Conservation (phyloP, 805 yeast species). For the Cyberlindnera petersonii region DNA sequence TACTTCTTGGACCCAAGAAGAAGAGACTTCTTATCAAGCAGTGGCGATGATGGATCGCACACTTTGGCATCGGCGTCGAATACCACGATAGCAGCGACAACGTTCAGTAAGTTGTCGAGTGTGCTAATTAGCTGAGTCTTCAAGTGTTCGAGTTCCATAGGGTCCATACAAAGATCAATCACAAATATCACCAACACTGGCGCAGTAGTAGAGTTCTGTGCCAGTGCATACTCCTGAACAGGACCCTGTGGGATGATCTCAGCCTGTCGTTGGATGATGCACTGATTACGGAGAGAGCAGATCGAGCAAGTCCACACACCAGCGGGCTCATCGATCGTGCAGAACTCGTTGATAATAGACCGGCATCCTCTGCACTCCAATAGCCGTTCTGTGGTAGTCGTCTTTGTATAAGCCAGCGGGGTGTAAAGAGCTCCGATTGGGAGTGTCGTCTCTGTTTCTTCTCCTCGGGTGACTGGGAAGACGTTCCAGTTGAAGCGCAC, state of each 20-base stretch:
- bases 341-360: constrained; percentile 79
- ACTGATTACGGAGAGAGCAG: constrained; percentile 40
- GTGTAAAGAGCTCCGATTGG: constrained; percentile 92
- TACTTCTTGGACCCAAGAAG: constrained; percentile 39
- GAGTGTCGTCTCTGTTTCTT: constrained; percentile 82
- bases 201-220: constrained; percentile 31
- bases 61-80: constrained; percentile 84
- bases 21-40: constrained; percentile 3
- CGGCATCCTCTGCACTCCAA: constrained; percentile 65
- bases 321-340: constrained; percentile 69
- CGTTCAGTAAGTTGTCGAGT: constrained; percentile 58
- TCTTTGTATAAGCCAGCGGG: constrained; percentile 46
- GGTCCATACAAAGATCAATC: constrained; percentile 82
- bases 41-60: constrained; percentile 44
- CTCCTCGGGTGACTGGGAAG: constrained; percentile 82
- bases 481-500: constrained; percentile 74
- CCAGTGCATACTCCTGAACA: constrained; percentile 20
- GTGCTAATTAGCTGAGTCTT: constrained; percentile 69
- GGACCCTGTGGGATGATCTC: constrained; percentile 3
- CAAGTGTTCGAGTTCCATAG: constrained; percentile 71
- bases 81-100: constrained; percentile 76
- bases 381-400: constrained; percentile 30
- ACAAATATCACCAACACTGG: constrained; percentile 83
- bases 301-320: constrained; percentile 80
- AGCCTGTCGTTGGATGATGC: not conserved